Percentiles rank a stretch among this genome's conserved stretches.
phyloP scores from a whole-genome alignment of 441 rosid genomes.

The Mallotus repandus region DNA sequence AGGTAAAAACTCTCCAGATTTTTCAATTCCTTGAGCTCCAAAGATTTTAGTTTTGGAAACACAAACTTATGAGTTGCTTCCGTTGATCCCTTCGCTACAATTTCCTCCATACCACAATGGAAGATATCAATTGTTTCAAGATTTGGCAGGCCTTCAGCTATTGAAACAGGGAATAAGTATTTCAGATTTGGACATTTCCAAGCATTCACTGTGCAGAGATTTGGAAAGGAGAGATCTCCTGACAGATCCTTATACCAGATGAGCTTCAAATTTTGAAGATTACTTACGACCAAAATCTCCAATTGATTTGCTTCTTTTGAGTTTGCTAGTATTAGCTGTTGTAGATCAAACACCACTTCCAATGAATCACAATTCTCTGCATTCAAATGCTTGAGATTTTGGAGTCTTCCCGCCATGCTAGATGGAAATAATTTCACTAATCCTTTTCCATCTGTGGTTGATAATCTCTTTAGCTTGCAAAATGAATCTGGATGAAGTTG shows the following conservation, averaged over 20 bases:
- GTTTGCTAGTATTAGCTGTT: neutral
- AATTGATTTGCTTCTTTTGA: neutral
- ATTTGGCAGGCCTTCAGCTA: conserved; percentile 11
- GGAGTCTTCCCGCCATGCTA: neutral
- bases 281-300: neutral
- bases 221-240: conserved; percentile 13
- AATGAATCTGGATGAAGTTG: no score
- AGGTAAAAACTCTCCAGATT: conserved; percentile 13
- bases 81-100: conserved; percentile 6
- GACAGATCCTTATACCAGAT: conserved; percentile 23
- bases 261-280: conserved; percentile 27
- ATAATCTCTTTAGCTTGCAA: no score
- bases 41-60: conserved; percentile 13
- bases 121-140: conserved; percentile 13
- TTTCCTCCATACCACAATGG: conserved; percentile 21
- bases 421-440: conserved; percentile 12
- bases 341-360: conserved; percentile 20
- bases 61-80: conserved; percentile 9
- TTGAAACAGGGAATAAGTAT: conserved; percentile 22
- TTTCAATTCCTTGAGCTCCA: neutral
- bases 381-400: neutral
- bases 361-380: conserved; percentile 16
- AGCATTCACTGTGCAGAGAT: conserved; percentile 9
- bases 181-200: conserved; percentile 14
- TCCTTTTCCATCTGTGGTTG: no score